Percentiles rank a stretch among this genome's conserved stretches.
phyloP scores from a whole-genome alignment of 2,329 filamentous ascomycete genomes.

The Ceratocystis cubensis region DNA sequence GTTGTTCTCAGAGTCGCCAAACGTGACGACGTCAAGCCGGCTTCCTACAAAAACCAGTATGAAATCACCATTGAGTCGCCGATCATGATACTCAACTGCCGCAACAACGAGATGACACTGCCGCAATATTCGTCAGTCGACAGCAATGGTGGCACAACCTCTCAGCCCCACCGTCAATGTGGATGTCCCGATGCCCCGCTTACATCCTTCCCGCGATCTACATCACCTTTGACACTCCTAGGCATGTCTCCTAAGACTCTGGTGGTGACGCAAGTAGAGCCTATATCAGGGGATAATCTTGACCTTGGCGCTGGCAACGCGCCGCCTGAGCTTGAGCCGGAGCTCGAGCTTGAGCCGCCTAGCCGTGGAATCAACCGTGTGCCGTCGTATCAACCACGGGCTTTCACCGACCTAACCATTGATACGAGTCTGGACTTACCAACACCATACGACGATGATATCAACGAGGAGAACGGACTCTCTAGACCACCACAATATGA shows the following conservation, averaged over 20 bases:
- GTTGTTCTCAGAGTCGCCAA: constrained; percentile 88
- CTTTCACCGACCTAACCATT: constrained; percentile 53
- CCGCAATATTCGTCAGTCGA: constrained; percentile 58
- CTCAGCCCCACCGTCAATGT: constrained; percentile 36
- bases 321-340: not conserved
- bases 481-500: constrained; percentile 83
- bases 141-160: constrained; percentile 38
- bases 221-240: not conserved
- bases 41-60: constrained; percentile 65
- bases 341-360: not conserved
- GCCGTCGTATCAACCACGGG: constrained; percentile 78
- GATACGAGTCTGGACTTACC: constrained; percentile 22
- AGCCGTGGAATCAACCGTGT: constrained; percentile 48
- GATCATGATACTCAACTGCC: constrained; percentile 84
- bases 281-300: constrained; percentile 2
- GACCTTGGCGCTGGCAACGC: not conserved
- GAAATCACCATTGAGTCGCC: constrained; percentile 95
- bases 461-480: constrained; percentile 23
- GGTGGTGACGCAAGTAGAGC: constrained; percentile 1
- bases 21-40: constrained; percentile 62
- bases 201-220: not conserved
- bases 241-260: constrained; percentile 13
- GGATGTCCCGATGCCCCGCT: constrained; percentile 40
- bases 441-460: constrained; percentile 28
- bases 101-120: constrained; percentile 78